These are phyloP conservation scores for Globisporangium sylvaticum DNA, from an alignment of 352 stramenopile genomes.

Conservation along the genomic window DNA sequence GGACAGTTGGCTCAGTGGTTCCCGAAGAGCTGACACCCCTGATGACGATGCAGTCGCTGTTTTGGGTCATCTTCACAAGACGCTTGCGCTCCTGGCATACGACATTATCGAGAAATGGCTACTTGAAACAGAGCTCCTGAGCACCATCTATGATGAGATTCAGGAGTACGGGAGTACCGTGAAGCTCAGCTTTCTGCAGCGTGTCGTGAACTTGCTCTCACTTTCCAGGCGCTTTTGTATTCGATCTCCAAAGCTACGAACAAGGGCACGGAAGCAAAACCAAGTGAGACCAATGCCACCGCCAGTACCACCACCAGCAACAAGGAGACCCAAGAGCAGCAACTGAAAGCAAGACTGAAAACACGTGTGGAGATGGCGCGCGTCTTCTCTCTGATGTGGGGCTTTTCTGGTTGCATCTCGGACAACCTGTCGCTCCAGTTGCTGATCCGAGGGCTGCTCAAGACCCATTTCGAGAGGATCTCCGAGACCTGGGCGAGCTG, in stretches of 20 bases:
- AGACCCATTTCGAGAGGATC: conserved; percentile 30
- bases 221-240: conserved; percentile 41
- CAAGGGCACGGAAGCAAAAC: not conserved
- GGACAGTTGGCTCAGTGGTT: not conserved
- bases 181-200: conserved; percentile 32
- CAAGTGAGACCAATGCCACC: not conserved
- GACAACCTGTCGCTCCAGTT: conserved; percentile 18
- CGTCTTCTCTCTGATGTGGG: conserved; percentile 53
- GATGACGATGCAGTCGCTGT: conserved; percentile 18
- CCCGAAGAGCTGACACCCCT: not conserved
- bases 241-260: conserved; percentile 1
- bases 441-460: conserved; percentile 29
- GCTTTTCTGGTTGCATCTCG: conserved; percentile 27
- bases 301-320: not conserved
- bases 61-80: conserved; percentile 22
- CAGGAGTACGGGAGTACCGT: conserved; percentile 28
- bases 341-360: conserved; percentile 14
- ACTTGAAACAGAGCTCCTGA: conserved; percentile 22
- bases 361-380: conserved; percentile 50
- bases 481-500: conserved; percentile 20
- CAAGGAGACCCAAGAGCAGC: not conserved
- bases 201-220: conserved; percentile 35
- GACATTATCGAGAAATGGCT: conserved; percentile 24
- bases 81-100: conserved; percentile 11
- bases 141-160: conserved; percentile 20